These are phyloP conservation scores for Drosera spatulata DNA, from an alignment of 179 eudicot species.

Conservation along the genomic window DNA sequence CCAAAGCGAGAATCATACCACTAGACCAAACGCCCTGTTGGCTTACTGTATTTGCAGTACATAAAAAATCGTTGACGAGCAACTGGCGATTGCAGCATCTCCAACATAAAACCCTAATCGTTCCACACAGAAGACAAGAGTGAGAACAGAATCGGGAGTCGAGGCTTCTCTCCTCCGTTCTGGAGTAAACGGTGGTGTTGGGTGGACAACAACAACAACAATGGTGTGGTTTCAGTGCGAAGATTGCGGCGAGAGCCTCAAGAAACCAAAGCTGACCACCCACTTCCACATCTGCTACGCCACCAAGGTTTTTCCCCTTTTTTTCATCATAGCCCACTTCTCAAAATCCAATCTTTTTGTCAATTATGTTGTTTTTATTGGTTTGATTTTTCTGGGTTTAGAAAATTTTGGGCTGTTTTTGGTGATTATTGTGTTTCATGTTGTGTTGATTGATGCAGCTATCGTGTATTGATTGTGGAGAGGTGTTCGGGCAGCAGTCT, in stretches of 20 bases:
- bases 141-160: too few species aligned
- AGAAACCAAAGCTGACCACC: constrained; percentile 70
- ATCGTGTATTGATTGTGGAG: constrained; percentile 87
- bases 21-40: constrained; percentile 64
- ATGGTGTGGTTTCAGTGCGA: constrained; percentile 99
- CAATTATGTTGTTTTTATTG: too few species aligned
- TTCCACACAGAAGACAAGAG: too few species aligned
- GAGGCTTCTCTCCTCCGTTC: too few species aligned
- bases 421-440: neutral
- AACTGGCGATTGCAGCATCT: too few species aligned
- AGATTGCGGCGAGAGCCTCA: constrained; percentile 74
- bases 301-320: constrained; percentile 24
- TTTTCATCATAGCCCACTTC: too few species aligned
- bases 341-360: too few species aligned
- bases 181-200: too few species aligned
- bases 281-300: constrained; percentile 79
- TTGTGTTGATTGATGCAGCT: constrained; percentile 23
- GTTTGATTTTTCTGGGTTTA: neutral
- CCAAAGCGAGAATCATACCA: constrained; percentile 97
- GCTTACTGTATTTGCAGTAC: too few species aligned
- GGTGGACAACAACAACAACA: too few species aligned
- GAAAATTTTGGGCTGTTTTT: neutral
- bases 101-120: too few species aligned
- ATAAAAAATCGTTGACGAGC: too few species aligned
- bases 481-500: constrained; percentile 43